Evolutionary conservation across 2,329 filamentous ascomycete genomes (phyloP).

Genomic region (Lachnellula occidentalis): DNA sequence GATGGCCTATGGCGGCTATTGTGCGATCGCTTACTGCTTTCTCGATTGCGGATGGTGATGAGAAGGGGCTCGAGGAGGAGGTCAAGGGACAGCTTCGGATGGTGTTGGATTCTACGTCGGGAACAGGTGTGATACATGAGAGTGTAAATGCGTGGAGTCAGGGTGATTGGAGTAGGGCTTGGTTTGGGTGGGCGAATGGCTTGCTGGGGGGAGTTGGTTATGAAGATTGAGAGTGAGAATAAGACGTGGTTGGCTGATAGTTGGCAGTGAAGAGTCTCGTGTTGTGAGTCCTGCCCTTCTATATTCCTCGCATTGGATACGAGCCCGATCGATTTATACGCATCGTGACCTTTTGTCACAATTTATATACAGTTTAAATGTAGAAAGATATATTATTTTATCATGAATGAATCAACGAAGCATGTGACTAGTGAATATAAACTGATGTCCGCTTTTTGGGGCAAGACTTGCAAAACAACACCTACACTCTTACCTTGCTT

Average conservation of each 20-base stretch:
- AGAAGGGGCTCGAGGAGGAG: constrained; percentile 24
- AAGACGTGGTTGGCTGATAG: constrained; percentile 15
- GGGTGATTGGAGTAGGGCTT: constrained; percentile 35
- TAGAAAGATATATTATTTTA: too few species aligned
- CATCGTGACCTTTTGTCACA: too few species aligned
- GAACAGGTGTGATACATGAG: constrained; percentile 41
- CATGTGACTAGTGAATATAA: too few species aligned
- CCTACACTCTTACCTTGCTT: too few species aligned
- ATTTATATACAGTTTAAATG: too few species aligned
- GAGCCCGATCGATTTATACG: too few species aligned
- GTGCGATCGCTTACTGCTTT: constrained; percentile 45
- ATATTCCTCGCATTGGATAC: too few species aligned
- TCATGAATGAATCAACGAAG: too few species aligned
- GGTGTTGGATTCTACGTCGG: constrained; percentile 20
- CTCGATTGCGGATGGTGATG: constrained; percentile 3
- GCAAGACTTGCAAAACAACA: too few species aligned
- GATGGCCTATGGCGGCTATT: constrained; percentile 53
- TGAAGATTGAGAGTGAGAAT: constrained; percentile 20
- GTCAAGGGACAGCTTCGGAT: constrained; percentile 25
- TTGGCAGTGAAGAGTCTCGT: constrained; percentile 13
- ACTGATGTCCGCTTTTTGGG: too few species aligned
- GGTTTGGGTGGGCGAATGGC: constrained; percentile 79
- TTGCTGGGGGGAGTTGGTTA: constrained; percentile 68
- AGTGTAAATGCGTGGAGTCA: constrained; percentile 36
- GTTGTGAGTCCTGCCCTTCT: too few species aligned